Conservation (phyloP, 2,329 filamentous ascomycete genomes). For the Cercospora zeae-maydis region DNA sequence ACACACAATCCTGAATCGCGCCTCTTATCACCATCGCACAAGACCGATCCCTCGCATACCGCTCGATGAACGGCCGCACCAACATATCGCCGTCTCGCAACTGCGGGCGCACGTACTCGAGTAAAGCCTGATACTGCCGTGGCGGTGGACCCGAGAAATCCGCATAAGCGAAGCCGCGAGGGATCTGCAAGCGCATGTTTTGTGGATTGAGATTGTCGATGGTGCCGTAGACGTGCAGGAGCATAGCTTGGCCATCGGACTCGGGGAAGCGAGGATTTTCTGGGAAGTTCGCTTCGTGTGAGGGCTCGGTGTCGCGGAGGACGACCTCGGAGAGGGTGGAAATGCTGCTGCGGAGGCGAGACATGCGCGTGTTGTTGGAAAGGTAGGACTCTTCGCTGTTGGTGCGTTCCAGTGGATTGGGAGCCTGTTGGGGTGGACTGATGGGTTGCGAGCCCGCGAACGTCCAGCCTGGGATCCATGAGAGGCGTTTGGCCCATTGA, state of each 20-base stretch:
- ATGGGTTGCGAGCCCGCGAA: constrained; percentile 9
- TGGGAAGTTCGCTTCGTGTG: constrained; percentile 13
- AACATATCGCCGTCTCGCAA: constrained; percentile 14
- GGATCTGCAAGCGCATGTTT: constrained; percentile 6
- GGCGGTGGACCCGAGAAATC: constrained; percentile 3
- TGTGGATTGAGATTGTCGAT: background rate
- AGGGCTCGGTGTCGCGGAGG: constrained; percentile 6
- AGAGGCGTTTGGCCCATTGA: constrained; percentile 11
- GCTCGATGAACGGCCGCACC: constrained; percentile 10
- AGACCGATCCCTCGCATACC: constrained; percentile 9
- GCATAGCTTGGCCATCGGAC: background rate
- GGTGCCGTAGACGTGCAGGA: constrained; percentile 10
- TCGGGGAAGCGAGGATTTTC: constrained; percentile 7
- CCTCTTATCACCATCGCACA: constrained; percentile 12
- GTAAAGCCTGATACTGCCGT: background rate
- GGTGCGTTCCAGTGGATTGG: background rate
- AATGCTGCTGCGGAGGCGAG: constrained; percentile 9
- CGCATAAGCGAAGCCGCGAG: constrained; percentile 1
- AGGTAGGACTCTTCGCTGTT: background rate
- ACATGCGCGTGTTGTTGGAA: constrained; percentile 4
- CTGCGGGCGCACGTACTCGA: constrained; percentile 11
- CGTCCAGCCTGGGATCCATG: constrained; percentile 13
- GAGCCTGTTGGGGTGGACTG: background rate
- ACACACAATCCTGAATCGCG: constrained; percentile 15
- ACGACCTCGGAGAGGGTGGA: constrained; percentile 9